Evolutionary conservation across 148 eudicot genomes (phyloP).

Genomic region (Silene conica): DNA sequence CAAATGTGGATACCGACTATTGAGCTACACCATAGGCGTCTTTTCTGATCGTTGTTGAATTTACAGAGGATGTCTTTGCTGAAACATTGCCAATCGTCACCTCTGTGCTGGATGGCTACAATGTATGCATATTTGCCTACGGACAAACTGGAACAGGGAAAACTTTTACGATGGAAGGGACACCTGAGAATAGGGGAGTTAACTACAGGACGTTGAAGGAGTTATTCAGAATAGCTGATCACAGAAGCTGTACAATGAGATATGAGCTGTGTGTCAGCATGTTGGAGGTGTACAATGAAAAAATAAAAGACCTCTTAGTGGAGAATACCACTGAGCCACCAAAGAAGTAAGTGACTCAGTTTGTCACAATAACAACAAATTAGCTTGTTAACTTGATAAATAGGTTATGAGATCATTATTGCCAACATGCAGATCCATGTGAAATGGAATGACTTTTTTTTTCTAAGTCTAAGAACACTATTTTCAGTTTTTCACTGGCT

Average conservation of each 20-base stretch:
- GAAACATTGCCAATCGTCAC: conserved; percentile 70
- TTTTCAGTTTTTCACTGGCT: too few species aligned
- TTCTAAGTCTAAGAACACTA: neutral
- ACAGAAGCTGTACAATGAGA: conserved; percentile 62
- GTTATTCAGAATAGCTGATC: conserved; percentile 55
- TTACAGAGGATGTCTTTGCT: conserved; percentile 70
- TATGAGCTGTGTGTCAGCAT: conserved; percentile 86
- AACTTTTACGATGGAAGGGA: conserved; percentile 98
- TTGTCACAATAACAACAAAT: neutral
- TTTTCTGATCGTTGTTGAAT: conserved; percentile 23
- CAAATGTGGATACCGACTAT: neutral
- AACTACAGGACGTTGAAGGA: conserved; percentile 84
- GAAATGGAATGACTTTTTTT: too few species aligned
- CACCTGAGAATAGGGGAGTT: conserved; percentile 81
- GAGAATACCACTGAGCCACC: conserved; percentile 61
- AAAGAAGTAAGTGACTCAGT: conserved; percentile 52
- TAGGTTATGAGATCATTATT: neutral
- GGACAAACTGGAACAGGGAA: conserved; percentile 99
- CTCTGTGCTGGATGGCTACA: conserved; percentile 85
- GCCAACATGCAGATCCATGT: neutral
- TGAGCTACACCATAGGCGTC: neutral
- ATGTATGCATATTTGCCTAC: conserved; percentile 95
- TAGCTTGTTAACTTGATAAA: neutral
- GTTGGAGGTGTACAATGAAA: conserved; percentile 98
- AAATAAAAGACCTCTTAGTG: conserved; percentile 78